Base-by-base conservation (phyloP, 73 alveolate genomes). In the Breviolum minutum region DNA sequence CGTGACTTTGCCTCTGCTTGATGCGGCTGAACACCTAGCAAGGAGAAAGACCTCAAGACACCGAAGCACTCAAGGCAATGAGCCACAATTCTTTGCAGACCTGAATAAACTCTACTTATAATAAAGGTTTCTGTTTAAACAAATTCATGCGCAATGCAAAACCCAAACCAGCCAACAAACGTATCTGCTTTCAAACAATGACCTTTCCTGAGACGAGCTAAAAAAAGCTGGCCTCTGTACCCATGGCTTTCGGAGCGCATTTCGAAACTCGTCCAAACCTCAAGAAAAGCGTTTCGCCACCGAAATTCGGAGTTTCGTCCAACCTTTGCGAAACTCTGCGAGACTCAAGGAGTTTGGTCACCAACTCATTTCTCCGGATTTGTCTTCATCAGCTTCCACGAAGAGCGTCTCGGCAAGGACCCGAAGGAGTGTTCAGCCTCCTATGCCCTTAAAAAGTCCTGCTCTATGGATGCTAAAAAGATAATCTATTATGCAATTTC, bases 191-290 rank as follows among this genome's bases (percentile, higher is more conserved):
- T 69, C 79, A 69, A 69, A 24, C 79, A 69, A 69, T 69, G 79
- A 40, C 54, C 54, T 40, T 40, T 40, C 54, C 22, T 40, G 63
- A 17, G 48, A 82, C 7, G 60, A 71, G 32, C 71, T 13, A 0
- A 0, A 0, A 0, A 16, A 29, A 14, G 5, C 29, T 61, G 7
- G 73, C 98, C 98, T 92, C 40, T 92, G 98, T 60, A 73, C 83
- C 98, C 98, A 92, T 10, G 98, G 98, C 64, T 92, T 92, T 17
- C 98, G 98, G 66, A 92, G 90, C 24, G 90, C 98, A 73, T 92
- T 80, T 13, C 98, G 98, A 62, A 92, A 92, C 90, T 92, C 98
- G 81, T 92, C 98, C 90, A 92, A 62, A 40, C 98, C 98, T 92
- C 14, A 40, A 16, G 90, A 63, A 0, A 22, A 0, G n/a, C 22